phyloP scores from a whole-genome alignment of 148 eudicot genomes.

The Amaranthus cruentus region DNA sequence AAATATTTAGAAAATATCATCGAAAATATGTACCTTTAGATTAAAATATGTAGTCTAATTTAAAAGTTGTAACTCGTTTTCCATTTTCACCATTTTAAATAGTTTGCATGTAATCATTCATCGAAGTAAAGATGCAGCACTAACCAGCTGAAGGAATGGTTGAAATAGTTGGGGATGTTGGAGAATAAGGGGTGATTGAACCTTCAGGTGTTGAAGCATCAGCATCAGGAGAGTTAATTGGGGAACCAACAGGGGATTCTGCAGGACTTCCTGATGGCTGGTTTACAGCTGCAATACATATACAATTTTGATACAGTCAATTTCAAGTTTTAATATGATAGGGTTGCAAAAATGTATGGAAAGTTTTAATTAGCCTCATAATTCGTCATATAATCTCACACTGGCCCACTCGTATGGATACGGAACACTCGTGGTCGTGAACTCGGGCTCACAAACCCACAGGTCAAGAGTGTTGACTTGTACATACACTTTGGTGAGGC shows the following conservation, averaged over 20 bases:
- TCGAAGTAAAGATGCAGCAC: background rate
- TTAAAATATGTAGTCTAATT: no score
- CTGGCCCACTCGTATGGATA: no score
- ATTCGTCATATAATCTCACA: background rate
- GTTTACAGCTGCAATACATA: slow-evolving; percentile 14
- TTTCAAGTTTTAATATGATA: background rate
- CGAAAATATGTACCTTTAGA: background rate
- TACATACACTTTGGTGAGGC: no score
- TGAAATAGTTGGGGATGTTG: slow-evolving; percentile 20
- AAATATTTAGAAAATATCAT: background rate
- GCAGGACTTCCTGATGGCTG: slow-evolving; percentile 20
- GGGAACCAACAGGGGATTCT: slow-evolving; percentile 22
- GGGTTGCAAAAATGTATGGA: background rate
- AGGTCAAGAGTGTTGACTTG: no score
- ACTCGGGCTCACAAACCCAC: no score
- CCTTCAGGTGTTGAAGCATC: slow-evolving; percentile 25
- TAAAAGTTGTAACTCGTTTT: background rate
- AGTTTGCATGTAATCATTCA: background rate
- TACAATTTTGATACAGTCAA: background rate
- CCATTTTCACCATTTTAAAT: background rate
- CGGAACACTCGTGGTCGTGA: no score
- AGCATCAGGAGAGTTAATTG: slow-evolving; percentile 20
- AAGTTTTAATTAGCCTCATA: background rate
- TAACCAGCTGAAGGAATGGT: slow-evolving; percentile 15
- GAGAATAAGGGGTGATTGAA: slow-evolving; percentile 10